Conservation (phyloP, 2,329 filamentous ascomycete species). For the Aspergillus glaucus region DNA sequence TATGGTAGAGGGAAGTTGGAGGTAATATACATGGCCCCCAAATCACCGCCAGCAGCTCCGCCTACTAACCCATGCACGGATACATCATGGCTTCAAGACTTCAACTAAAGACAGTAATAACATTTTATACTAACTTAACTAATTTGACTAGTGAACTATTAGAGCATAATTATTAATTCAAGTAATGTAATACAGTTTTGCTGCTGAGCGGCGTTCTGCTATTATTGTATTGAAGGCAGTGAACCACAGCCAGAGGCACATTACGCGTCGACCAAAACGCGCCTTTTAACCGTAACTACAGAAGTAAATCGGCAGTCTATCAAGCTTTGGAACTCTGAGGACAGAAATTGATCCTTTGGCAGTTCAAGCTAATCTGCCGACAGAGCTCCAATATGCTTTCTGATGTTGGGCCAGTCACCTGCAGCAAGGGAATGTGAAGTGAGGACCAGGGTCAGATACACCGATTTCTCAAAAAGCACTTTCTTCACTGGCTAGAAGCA, state of each 20-base stretch:
- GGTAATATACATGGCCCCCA: not conserved
- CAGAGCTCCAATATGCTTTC: constrained; percentile 20
- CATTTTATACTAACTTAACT: not conserved
- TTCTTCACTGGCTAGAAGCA: constrained; percentile 21
- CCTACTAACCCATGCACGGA: not conserved
- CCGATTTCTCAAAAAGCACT: constrained; percentile 13
- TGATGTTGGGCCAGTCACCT: constrained; percentile 22
- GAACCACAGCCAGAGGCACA: too few relatives aligned
- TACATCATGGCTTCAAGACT: not conserved
- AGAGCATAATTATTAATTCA: not conserved
- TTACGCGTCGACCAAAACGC: too few relatives aligned
- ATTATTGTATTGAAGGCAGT: too few relatives aligned
- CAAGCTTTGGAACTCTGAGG: constrained; percentile 2
- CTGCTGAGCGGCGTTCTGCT: too few relatives aligned
- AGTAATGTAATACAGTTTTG: too few relatives aligned
- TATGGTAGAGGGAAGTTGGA: not conserved
- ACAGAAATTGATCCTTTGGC: constrained; percentile 5
- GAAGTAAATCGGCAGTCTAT: constrained; percentile 10
- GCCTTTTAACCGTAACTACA: too few relatives aligned
- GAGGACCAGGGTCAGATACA: constrained; percentile 4
- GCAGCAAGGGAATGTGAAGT: constrained; percentile 5
- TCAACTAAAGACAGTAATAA: not conserved
- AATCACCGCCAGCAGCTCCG: not conserved
- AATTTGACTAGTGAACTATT: not conserved
- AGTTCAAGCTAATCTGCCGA: constrained; percentile 11